A percentile compares a stretch with the other conserved stretches of the same genome.
These are phyloP conservation scores for Colletotrichum sp. DNA, from an alignment of 2,329 filamentous ascomycete species.

Conservation along the genomic window DNA sequence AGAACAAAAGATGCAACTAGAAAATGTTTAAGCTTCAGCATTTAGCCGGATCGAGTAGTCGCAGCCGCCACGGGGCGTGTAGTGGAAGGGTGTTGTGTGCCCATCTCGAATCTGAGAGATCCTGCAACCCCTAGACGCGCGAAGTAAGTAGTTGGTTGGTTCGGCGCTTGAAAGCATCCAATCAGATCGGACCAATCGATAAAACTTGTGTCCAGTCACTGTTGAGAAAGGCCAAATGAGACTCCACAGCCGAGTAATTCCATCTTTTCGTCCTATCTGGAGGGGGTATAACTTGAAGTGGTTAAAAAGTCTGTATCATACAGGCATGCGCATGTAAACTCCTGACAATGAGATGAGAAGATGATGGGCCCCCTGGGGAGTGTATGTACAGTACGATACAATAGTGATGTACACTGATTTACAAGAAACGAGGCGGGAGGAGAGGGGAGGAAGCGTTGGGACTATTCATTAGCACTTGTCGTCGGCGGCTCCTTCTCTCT, in stretches of 20 bases:
- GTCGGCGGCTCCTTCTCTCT: neutral
- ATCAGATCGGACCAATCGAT: neutral
- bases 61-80: neutral
- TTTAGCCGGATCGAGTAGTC: neutral
- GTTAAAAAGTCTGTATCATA: neutral
- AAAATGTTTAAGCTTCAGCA: neutral
- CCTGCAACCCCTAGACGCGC: neutral
- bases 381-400: neutral
- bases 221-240: neutral
- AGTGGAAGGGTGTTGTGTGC: neutral
- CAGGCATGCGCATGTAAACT: neutral
- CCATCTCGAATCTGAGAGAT: neutral
- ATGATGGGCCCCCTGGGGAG: neutral
- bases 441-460: neutral
- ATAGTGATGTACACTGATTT: neutral
- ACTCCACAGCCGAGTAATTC: neutral
- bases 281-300: neutral
- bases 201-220: neutral
- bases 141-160: neutral
- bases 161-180: neutral
- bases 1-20: neutral
- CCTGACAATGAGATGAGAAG: conserved; percentile 8
- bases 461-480: neutral
- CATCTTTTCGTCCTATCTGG: neutral
- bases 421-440: neutral